Percentiles rank a stretch among this genome's conserved stretches.
Evolutionary conservation across 345 rosid species (phyloP).

Genomic region (Barbarea vulgaris): DNA sequence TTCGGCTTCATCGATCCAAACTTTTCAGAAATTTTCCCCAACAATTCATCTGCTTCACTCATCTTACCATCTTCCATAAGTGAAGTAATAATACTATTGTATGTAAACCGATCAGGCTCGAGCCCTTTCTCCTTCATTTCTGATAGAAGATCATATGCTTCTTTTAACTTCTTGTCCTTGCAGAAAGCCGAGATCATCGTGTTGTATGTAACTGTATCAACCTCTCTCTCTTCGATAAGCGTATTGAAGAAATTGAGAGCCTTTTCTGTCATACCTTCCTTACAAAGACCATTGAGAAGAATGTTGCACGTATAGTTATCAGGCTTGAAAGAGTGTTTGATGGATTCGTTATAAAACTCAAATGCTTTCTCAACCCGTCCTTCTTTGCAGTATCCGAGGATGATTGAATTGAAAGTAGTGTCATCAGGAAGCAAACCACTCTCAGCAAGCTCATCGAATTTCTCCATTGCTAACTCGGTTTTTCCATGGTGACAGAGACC

Average conservation of each 20-base stretch:
- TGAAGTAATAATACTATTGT: constrained; percentile 54
- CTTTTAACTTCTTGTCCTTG: constrained; percentile 65
- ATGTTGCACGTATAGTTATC: constrained; percentile 64
- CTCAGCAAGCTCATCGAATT: constrained; percentile 67
- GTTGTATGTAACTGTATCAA: constrained; percentile 77
- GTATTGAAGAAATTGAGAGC: constrained; percentile 77
- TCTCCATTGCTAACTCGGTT: constrained; percentile 66
- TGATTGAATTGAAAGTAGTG: constrained; percentile 66
- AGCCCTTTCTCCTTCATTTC: constrained; percentile 69
- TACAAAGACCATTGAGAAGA: constrained; percentile 79
- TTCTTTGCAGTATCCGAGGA: constrained; percentile 73
- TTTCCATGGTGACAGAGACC: constrained; percentile 70
- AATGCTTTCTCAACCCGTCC: constrained; percentile 78
- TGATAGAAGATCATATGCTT: constrained; percentile 64
- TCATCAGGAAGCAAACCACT: constrained; percentile 67
- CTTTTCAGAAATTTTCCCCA: constrained; percentile 50
- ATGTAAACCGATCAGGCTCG: constrained; percentile 71
- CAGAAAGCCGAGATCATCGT: constrained; percentile 74
- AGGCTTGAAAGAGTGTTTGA: constrained; percentile 73
- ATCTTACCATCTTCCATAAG: constrained; percentile 57
- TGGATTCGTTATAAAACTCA: constrained; percentile 70
- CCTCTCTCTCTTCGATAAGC: constrained; percentile 58
- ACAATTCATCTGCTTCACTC: constrained; percentile 61
- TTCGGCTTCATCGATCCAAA: constrained; percentile 47
- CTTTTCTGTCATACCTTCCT: constrained; percentile 72